Conservation (phyloP, 768 basidiomycete genomes). For the Hypsizygus marmoreus region DNA sequence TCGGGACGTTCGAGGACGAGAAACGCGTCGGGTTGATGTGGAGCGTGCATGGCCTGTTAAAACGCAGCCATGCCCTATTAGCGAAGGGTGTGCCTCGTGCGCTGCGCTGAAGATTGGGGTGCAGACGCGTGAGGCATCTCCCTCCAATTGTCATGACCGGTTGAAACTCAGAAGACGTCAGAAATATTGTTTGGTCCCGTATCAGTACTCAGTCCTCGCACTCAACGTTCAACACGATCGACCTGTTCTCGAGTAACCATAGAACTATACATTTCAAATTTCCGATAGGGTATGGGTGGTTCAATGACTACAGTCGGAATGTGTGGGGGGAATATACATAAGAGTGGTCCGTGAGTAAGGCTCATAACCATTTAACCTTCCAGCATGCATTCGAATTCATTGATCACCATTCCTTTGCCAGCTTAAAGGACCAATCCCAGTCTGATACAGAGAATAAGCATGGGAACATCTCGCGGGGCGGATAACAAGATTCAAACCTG, state of each 20-base stretch:
- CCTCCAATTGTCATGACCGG: conserved; percentile 5
- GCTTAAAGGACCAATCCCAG: conserved; percentile 89
- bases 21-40: conserved; percentile 9
- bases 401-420: conserved; percentile 86
- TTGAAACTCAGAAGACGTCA: neutral
- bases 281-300: conserved; percentile 18
- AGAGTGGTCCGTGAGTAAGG: conserved; percentile 7
- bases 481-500: conserved; percentile 59
- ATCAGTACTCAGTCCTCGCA: neutral
- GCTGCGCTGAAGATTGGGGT: conserved; percentile 1
- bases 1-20: conserved; percentile 6
- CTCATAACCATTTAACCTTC: conserved; percentile 7
- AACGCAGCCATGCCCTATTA: neutral
- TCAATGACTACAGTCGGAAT: conserved; percentile 14
- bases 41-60: neutral
- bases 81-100: neutral
- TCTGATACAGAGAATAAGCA: conserved; percentile 40
- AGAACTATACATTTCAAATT: neutral
- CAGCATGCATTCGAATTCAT: neutral
- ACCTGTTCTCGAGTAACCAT: no score
- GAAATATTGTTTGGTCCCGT: conserved; percentile 3
- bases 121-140: conserved; percentile 16
- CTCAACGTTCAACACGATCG: neutral
- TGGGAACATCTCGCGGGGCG: no score
- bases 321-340: conserved; percentile 14